These are phyloP conservation scores for Desmodesmus armatus DNA, from an alignment of 139 green algal species.

Conservation along the genomic window DNA sequence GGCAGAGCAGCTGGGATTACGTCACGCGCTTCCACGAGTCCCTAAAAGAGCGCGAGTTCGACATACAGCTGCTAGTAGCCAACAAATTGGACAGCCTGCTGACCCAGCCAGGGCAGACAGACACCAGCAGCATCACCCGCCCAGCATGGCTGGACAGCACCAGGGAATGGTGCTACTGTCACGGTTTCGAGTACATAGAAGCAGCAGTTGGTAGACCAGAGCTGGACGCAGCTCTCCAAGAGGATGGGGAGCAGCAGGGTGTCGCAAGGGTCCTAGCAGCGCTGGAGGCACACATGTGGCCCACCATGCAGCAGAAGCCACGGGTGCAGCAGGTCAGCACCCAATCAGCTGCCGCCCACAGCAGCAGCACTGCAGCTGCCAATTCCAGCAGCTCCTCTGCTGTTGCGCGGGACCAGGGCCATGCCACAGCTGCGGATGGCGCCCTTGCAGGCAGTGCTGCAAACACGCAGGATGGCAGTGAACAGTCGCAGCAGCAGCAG, in stretches of 20 bases:
- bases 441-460: too few species aligned
- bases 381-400: constrained; percentile 25
- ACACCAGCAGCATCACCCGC: neutral
- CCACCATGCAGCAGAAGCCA: constrained; percentile 44
- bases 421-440: constrained; percentile 38
- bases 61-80: constrained; percentile 51
- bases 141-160: constrained; percentile 46
- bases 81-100: constrained; percentile 49
- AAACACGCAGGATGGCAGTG: too few species aligned
- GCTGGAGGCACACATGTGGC: constrained; percentile 74
- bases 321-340: neutral
- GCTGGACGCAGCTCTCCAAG: neutral
- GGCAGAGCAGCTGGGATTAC: too few species aligned
- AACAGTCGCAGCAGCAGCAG: constrained; percentile 47
- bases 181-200: constrained; percentile 50
- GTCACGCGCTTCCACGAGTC: too few species aligned
- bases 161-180: constrained; percentile 32
- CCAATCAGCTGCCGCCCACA: neutral
- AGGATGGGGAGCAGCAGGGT: constrained; percentile 56
- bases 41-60: too few species aligned
- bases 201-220: neutral
- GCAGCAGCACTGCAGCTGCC: neutral
- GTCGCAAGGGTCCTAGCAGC: constrained; percentile 59
- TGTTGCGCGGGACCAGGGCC: constrained; percentile 39
- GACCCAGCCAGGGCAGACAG: neutral